A percentile compares a stretch with the other conserved stretches of the same genome.
Conservation (phyloP, 139 green algal genomes). For the Auxenochlorella pyrenoidosa region DNA sequence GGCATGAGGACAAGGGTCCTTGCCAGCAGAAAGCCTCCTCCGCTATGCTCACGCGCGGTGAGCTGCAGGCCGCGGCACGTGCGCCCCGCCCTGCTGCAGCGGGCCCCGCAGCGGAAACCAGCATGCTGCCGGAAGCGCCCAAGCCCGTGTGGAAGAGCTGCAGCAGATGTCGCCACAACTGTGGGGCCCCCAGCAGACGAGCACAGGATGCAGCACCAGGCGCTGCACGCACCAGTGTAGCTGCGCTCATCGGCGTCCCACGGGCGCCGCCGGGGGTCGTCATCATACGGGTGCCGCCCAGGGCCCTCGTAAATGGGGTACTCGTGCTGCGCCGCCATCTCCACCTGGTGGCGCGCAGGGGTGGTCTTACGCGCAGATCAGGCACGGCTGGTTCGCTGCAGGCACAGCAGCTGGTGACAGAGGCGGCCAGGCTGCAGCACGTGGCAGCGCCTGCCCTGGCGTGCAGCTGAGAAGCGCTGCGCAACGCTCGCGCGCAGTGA, state of each 20-base stretch:
- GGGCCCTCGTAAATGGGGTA: slow-evolving; percentile 25
- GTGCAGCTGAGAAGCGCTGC: not conserved
- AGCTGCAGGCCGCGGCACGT: too few relatives aligned
- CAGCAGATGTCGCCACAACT: too few relatives aligned
- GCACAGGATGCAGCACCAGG: not conserved
- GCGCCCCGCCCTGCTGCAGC: too few relatives aligned
- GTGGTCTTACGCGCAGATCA: not conserved
- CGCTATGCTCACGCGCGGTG: too few relatives aligned
- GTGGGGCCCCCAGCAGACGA: too few relatives aligned
- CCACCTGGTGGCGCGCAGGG: slow-evolving; percentile 2
- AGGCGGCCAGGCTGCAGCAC: not conserved
- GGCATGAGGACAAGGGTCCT: too few relatives aligned
- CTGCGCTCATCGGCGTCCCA: slow-evolving; percentile 46
- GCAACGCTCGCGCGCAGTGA: not conserved
- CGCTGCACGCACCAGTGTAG: slow-evolving; percentile 7
- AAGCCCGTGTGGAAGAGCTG: too few relatives aligned
- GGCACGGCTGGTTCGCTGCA: not conserved
- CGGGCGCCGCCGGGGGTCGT: slow-evolving; percentile 7
- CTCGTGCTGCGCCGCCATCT: slow-evolving; percentile 44
- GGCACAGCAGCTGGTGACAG: not conserved
- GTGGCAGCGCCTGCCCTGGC: not conserved
- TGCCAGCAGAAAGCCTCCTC: too few relatives aligned
- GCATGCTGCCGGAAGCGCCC: too few relatives aligned
- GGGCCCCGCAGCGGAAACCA: too few relatives aligned
- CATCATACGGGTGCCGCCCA: not conserved